Base-by-base conservation (phyloP, 208 protist species). In the Herpetomonas tarakana region DNA sequence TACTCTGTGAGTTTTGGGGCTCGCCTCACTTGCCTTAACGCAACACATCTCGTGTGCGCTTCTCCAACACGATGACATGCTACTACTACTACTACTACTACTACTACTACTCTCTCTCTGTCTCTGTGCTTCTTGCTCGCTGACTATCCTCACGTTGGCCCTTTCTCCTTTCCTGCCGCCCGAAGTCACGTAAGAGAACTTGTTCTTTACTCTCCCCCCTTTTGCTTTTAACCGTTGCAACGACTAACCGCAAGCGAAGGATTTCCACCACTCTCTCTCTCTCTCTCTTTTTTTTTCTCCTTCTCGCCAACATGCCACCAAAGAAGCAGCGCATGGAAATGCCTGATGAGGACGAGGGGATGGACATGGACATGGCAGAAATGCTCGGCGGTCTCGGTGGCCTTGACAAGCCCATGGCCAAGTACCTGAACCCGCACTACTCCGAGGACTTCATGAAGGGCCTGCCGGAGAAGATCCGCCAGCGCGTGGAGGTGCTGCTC, bases 381-480 rank as follows among this genome's bases (percentile, higher is more conserved):
- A 72, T 72, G 50, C 68, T 68, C 22, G 57, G 63, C 52, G 62
- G 54, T 44, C 41, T 31, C n/a, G 19, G 38, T 46, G 56, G 56
- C n/a, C 18, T 50, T 12, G 53, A 35, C 52, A 14, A 51, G 51
- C 62, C 67, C 61, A 74, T 83, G 49, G 47, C 80, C 35, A 83
- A 85, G 59, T 92, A 79, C 73, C 70, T 90, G 52, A 83, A 93
- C 62, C 65, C 72, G 1, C 78, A 93, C 55, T 93, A 80, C 72
- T 88, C 82, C 26, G 69, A 67, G 52, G 76, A 92, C 52, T 96
- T 96, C 62, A 81, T 93, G 79, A 69, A 47, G 11, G 83, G 71
- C 52, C 76, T 96, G 62, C 90, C 90, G 14, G 69, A 86, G 68
- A 86, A 89, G 63, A 87, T 96, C 39, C 81, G 76, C 18, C 69